phyloP scores from a whole-genome alignment of 352 stramenopile genomes.

The Discostella stelligera region DNA sequence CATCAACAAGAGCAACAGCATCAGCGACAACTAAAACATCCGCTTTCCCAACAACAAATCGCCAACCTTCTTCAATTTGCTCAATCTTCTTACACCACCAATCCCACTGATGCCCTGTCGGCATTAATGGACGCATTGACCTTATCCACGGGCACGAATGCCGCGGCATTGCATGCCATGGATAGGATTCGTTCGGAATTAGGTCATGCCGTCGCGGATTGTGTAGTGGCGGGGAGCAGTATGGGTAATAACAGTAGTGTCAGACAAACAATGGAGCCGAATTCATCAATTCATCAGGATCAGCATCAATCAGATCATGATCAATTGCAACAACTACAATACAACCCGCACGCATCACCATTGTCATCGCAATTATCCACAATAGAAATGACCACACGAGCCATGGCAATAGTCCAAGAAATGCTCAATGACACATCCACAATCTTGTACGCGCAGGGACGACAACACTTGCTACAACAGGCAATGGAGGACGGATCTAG shows the following conservation, averaged over 20 bases:
- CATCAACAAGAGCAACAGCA: conserved; percentile 1
- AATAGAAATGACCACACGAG: conserved; percentile 33
- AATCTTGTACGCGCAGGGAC: conserved; percentile 45
- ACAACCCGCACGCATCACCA: neutral
- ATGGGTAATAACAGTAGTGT: neutral
- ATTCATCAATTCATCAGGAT: neutral
- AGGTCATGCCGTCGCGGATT: conserved; percentile 42
- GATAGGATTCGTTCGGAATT: conserved; percentile 50
- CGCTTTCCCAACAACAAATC: conserved; percentile 29
- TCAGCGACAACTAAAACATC: conserved; percentile 22
- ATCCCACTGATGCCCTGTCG: conserved; percentile 50
- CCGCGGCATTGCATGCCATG: conserved; percentile 37
- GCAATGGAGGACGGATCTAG: conserved; percentile 54
- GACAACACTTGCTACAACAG: conserved; percentile 47
- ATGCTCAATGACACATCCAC: conserved; percentile 53
- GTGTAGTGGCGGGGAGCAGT: conserved; percentile 16
- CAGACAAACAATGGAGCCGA: neutral
- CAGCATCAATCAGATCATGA: conserved; percentile 7
- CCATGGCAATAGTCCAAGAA: conserved; percentile 43
- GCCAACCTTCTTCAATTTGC: conserved; percentile 48
- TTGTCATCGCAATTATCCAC: conserved; percentile 12
- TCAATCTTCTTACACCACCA: conserved; percentile 45
- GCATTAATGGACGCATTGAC: conserved; percentile 54
- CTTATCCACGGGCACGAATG: conserved; percentile 26
- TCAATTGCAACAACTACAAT: conserved; percentile 6